Base-by-base conservation (phyloP, 331 rosid species). In the Malus hybrid region DNA sequence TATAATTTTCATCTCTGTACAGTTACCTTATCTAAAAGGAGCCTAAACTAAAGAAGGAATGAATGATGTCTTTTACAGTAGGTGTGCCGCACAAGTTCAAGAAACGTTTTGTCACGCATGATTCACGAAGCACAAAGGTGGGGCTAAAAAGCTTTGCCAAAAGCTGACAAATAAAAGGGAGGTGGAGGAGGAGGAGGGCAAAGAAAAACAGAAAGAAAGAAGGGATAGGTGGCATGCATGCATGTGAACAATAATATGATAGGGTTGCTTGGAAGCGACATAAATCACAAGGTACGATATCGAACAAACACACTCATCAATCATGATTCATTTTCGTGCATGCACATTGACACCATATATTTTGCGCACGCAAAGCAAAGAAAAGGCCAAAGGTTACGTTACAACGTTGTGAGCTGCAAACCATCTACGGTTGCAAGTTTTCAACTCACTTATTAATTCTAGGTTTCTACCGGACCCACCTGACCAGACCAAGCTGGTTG, bases 1-100 rank as follows among this genome's bases (percentile, higher is more conserved):
- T 36, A 36, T 1, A 36, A 36, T 36, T 36, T 8, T 36, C 0
- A 2, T 36, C 44, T 8, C 0, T 0, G 0, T 8, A 36, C 0
- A 0, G 2, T 36, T 36, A 8, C 44, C 11, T 1, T 0, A 36
- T 36, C 44, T 36, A 36, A 36, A 8, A 36, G 1, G 1, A 42
- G 14, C 13, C 14, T 42, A 42, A 42, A 42, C 48, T 42, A 42
- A 42, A 42, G 48, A 42, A 42, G 48, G 4, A 42, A 42, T 10
- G 4, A 42, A 42, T 10, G 3, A 42, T 42, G 3, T 42, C 48
- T 42, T 42, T 3, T 3, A 42, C 14, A 0, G 48, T 10, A 42
- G 14, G 48, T 42, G 4, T 39, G 46, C 4, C 13, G 46, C 63
- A 58, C 63, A 58, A 58, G 63, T n/a, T 58, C 1, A 0, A 16